These are phyloP conservation scores for Tolypocladium ovalisporum DNA, from an alignment of 2,329 filamentous ascomycete species.

Conservation along the genomic window DNA sequence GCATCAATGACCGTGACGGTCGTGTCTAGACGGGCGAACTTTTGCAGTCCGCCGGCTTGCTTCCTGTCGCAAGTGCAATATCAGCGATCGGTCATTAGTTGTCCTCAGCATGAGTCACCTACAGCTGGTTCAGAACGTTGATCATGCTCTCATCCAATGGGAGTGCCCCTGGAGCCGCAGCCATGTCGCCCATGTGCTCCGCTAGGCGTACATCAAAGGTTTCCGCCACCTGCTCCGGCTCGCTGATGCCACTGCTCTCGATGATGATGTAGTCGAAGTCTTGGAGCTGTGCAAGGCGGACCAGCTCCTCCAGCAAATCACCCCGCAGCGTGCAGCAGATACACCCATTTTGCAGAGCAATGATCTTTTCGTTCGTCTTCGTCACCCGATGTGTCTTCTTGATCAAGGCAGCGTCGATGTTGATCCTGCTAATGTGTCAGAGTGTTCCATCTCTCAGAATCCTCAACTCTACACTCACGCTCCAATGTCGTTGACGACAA, in stretches of 20 bases:
- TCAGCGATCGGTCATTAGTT: neutral
- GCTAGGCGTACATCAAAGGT: slow-evolving; percentile 53
- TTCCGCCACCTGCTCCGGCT: slow-evolving; percentile 64
- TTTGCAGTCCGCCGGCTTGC: slow-evolving; percentile 51
- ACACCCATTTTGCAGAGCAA: slow-evolving; percentile 61
- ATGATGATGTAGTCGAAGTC: slow-evolving; percentile 63
- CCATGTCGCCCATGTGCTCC: slow-evolving; percentile 29
- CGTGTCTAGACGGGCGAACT: slow-evolving; percentile 56
- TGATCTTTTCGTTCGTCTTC: slow-evolving; percentile 51
- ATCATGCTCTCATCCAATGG: slow-evolving; percentile 23
- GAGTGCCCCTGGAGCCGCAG: slow-evolving; percentile 15
- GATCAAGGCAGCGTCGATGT: slow-evolving; percentile 54
- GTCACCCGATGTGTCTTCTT: slow-evolving; percentile 43
- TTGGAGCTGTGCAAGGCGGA: slow-evolving; percentile 47
- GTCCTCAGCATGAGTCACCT: slow-evolving; percentile 3
- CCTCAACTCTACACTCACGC: slow-evolving; percentile 24
- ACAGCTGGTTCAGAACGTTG: slow-evolving; percentile 25
- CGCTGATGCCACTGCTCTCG: slow-evolving; percentile 62
- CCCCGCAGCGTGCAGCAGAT: slow-evolving; percentile 68
- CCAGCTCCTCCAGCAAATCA: slow-evolving; percentile 59
- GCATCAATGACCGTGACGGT: slow-evolving; percentile 64
- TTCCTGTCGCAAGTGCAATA: slow-evolving; percentile 18
- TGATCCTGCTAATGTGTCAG: slow-evolving; percentile 31
- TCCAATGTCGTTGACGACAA: slow-evolving; percentile 66
- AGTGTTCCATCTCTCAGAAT: too few relatives aligned